Evolutionary conservation across 1,284 basidiomycete species (phyloP), one percentile per base, ranked within the genome.

Genomic region (Irpex lacteus): DNA sequence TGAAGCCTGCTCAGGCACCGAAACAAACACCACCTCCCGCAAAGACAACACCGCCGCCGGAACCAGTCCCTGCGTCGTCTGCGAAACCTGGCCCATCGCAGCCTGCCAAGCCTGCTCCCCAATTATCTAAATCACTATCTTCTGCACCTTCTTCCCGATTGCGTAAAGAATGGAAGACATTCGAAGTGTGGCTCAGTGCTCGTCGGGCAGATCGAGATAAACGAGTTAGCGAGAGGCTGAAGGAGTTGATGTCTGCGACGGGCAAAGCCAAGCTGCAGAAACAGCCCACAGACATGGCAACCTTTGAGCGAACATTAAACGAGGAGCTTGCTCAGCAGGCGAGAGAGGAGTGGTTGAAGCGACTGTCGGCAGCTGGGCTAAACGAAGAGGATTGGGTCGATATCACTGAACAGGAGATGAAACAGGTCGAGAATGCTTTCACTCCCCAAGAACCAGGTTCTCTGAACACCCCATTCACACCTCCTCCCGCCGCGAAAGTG

Each of bases 301-400:
- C n/a, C 18, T 64, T 67, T 47, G 66, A 67, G 50, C 47, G 40
- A 5, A 50, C 21, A 4, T 40, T 63, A 21, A 67, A 63, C 49
- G 9, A 36, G 9, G 63, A 65, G 34, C 53, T 68, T 15, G 63
- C 59, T 5, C 59, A 58, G 11, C n/a, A 60, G 37, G 67, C 67
- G 4, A 65, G 61, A 2, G 47, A 32, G n/a, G 67, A 68, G 53
- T 68, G 65, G 63, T 37, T 63, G 53, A 63, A 50, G 50, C 59
- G 65, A 8, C 32, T 68, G 34, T 55, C 21, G 9, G 60, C 36
- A 5, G 44, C 55, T 11, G 63, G 65, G 8, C 53, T 68, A 49
- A 58, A 63, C 19, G 61, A 63, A 44, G 65, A 66, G 36, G 63
- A 68, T 13, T 68, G 67, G 67, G 59, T 52, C 5, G 65, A 68